Evolutionary conservation across 2,329 filamentous ascomycete species (phyloP), one percentile per base, ranked within the genome.

Genomic region (Apiospora saccharicola): DNA sequence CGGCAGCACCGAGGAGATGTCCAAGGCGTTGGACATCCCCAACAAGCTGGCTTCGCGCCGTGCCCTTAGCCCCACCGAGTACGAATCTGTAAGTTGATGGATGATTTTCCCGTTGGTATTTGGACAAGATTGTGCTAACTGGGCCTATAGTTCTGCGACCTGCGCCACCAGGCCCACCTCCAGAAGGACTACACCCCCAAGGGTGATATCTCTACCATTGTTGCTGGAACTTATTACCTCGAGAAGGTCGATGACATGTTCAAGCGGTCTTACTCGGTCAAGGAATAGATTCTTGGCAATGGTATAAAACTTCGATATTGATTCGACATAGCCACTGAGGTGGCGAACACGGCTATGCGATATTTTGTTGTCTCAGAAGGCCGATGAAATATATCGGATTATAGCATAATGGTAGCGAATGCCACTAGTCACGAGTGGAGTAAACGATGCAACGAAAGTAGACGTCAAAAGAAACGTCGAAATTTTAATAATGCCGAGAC

Each of bases 201-300:
- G 78, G 94, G 94, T 72, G 90, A 90, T 70, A 80, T 87, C 41
- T 92, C 93, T 67, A 93, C 89, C 76, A 88, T 96, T 72, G 81
- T 82, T 73, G 84, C 88, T 73, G 92, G 90, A 73, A 90, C 91
- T 30, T 96, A 96, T 86, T 96, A 95, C 85, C 88, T 96, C 73
- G 90, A 90, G 80, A 91, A 92, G 82, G 89, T 96, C 68, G 93
- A 96, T 80, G 93, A 94, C 78, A 94, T 94, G 93, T 96, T 94
- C 91, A 91, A 93, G 86, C 90, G 94, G 79, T 89, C 89, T 81
- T 96, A 96, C 84, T 85, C 87, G 72, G 81, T 95, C 85, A 93
- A 95, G 89, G 91, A 88, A 82, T 95, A 51, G 89, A 37, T 4
- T n/a, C 34, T 64, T 41, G 19, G n/a, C 10, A 41, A 30, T 8